Evolutionary conservation across 352 stramenopile species (phyloP), one percentile per base, ranked within the genome.

Genomic region (Globisporangium cystogenes): DNA sequence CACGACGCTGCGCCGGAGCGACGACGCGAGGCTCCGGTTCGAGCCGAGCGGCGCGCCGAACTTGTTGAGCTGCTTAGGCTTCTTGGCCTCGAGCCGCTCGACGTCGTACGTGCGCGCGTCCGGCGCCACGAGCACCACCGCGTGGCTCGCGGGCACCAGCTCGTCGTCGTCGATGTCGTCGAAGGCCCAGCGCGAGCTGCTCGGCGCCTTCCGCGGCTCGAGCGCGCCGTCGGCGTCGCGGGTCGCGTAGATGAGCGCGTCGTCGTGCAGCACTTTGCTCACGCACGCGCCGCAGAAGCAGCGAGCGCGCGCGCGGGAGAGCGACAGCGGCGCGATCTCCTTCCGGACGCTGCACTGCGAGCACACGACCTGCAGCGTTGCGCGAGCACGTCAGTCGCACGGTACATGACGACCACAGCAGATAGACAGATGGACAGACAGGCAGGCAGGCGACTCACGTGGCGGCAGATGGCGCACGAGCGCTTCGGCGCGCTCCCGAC

Each of bases 221-320:
- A 5, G 21, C 21, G 21, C 29, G 1, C 24, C 33, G 29, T 67
- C 59, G 4, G 75, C 64, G 48, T 89, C 75, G 16, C 62, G 59
- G 2, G 67, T 54, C 7, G 72, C 72, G 26, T 82, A 87, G 37
- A 70, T 45, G 26, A 66, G 67, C 20, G 76, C 63, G 56, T 89
- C 74, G 37, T 82, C 69, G 10, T 60, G 72, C 21, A 81, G 43
- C 36, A 87, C 70, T 29, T 70, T 82, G 24, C 58, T 58, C 27
- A 85, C 59, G 48, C 78, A 89, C 47, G 71, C 59, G 40, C 73
- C 72, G 49, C 78, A 89, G 43, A 89, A 84, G 60, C 75, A 86
- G 7, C 74, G 70, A 1, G 75, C 59, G 0, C 72, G 40, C 5
- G 59, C 52, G 3, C 58, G 41, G 1, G 36, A 48, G 0, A 54